Conservation (phyloP, 140 eudicot genomes). For the Cichorium intybus region DNA sequence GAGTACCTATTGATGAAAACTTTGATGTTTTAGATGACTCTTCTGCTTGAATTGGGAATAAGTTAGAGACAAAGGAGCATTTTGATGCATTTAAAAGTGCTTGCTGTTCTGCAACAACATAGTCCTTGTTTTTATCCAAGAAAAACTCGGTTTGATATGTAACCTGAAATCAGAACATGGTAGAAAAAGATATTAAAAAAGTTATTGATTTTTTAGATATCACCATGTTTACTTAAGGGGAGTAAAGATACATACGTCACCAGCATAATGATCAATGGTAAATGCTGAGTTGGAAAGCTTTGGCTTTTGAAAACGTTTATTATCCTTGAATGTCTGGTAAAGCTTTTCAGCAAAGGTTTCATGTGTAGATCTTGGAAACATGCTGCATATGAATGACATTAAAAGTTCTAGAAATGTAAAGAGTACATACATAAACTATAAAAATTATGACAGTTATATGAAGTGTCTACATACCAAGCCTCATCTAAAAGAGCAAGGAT, state of each 20-base stretch:
- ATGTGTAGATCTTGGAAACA: conserved; percentile 97
- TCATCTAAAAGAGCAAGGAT: conserved; percentile 95
- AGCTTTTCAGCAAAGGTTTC: conserved; percentile 92
- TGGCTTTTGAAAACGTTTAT: conserved; percentile 85
- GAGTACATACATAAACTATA: neutral
- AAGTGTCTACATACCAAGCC: conserved; percentile 74
- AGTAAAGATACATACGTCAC: conserved; percentile 58
- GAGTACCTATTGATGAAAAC: conserved; percentile 85
- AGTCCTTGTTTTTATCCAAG: conserved; percentile 97
- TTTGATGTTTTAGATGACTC: conserved; percentile 77
- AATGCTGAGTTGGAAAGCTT: conserved; percentile 79
- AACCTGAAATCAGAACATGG: conserved; percentile 58
- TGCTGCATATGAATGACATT: conserved; percentile 41
- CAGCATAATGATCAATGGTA: conserved; percentile 86
- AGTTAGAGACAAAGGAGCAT: conserved; percentile 77
- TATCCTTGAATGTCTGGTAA: conserved; percentile 77
- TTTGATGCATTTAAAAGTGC: conserved; percentile 77
- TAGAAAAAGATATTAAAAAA: conserved; percentile 11
- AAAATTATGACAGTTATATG: neutral
- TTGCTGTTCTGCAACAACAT: conserved; percentile 93
- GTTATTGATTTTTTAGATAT: neutral
- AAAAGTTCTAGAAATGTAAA: neutral
- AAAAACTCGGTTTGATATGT: conserved; percentile 88
- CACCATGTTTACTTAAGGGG: neutral
- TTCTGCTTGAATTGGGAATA: conserved; percentile 82